phyloP scores from a whole-genome alignment of 2,329 filamentous ascomycete genomes.

The Fusarium devonianum region DNA sequence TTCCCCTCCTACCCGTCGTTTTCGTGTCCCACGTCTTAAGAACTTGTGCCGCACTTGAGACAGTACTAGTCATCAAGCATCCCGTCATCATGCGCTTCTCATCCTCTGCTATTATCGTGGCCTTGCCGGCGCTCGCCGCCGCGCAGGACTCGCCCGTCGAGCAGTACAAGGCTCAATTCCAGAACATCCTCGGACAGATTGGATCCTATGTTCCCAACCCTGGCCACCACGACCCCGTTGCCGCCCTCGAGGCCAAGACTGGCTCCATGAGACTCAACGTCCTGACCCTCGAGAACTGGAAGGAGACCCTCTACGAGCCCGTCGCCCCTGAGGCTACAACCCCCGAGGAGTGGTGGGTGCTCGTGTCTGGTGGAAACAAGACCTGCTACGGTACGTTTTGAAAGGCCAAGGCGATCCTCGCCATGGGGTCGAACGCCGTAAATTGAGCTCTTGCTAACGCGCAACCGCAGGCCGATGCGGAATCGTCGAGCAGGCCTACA shows the following conservation, averaged over 20 bases:
- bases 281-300: slow-evolving; percentile 75
- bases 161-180: slow-evolving; percentile 69
- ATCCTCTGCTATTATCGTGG: slow-evolving; percentile 56
- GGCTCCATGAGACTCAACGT: slow-evolving; percentile 54
- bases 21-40: slow-evolving; percentile 6
- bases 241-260: slow-evolving; percentile 52
- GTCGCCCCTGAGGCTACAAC: slow-evolving; percentile 65
- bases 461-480: slow-evolving; percentile 65
- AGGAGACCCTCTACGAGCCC: slow-evolving; percentile 68
- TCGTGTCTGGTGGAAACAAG: slow-evolving; percentile 78
- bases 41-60: slow-evolving; percentile 9
- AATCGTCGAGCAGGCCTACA: slow-evolving; percentile 69
- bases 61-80: slow-evolving; percentile 1
- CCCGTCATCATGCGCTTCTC: slow-evolving; percentile 65
- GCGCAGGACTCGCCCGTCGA: slow-evolving; percentile 60
- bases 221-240: slow-evolving; percentile 50
- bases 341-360: slow-evolving; percentile 79
- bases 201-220: slow-evolving; percentile 60
- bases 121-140: slow-evolving; percentile 63
- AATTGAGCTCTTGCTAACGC: slow-evolving; percentile 29
- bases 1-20: slow-evolving; percentile 15
- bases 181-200: slow-evolving; percentile 69
- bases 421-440: not conserved
- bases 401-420: not conserved
- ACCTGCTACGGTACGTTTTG: slow-evolving; percentile 71